Percentiles rank a stretch among this genome's conserved stretches.
Evolutionary conservation across 2,329 filamentous ascomycete species (phyloP).

Genomic region (Orbilia javanica): DNA sequence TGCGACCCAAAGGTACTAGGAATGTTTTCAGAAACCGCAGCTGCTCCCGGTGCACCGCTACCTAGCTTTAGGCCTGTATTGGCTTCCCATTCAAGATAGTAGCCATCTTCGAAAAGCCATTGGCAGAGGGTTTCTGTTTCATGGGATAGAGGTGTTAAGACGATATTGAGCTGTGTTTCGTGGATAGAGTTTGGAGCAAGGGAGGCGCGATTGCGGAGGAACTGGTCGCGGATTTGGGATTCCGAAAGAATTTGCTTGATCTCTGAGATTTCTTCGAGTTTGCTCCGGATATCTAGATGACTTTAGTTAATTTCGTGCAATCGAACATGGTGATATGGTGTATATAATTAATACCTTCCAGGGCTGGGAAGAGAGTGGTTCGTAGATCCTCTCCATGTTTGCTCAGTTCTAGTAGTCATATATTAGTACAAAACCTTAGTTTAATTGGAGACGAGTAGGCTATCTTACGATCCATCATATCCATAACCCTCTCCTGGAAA

Average conservation of each 20-base stretch:
- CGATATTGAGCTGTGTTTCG: conserved; percentile 40
- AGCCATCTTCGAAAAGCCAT: conserved; percentile 49
- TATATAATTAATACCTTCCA: conserved; percentile 25
- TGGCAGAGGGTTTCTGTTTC: conserved; percentile 52
- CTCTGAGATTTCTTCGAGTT: conserved; percentile 50
- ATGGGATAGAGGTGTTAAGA: conserved; percentile 47
- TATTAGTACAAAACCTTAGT: neutral
- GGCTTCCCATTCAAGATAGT: conserved; percentile 44
- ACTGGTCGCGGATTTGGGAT: conserved; percentile 40
- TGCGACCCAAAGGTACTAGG: neutral
- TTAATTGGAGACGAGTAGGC: neutral
- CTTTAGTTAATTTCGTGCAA: neutral
- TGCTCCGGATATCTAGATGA: conserved; percentile 37
- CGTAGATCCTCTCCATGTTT: conserved; percentile 48
- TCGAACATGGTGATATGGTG: neutral
- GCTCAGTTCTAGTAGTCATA: conserved; percentile 15
- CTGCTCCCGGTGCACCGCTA: neutral
- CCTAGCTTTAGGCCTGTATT: neutral
- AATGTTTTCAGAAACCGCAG: neutral
- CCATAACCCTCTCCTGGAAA: conserved; percentile 57
- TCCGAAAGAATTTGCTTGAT: conserved; percentile 54
- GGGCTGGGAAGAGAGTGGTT: conserved; percentile 38
- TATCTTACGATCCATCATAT: conserved; percentile 50
- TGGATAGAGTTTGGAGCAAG: conserved; percentile 39
- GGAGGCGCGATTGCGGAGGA: conserved; percentile 29